Evolutionary conservation across 495 filamentous ascomycete species (phyloP), one percentile per base, ranked within the genome.

Genomic region (Tuber microsphaerosporum): DNA sequence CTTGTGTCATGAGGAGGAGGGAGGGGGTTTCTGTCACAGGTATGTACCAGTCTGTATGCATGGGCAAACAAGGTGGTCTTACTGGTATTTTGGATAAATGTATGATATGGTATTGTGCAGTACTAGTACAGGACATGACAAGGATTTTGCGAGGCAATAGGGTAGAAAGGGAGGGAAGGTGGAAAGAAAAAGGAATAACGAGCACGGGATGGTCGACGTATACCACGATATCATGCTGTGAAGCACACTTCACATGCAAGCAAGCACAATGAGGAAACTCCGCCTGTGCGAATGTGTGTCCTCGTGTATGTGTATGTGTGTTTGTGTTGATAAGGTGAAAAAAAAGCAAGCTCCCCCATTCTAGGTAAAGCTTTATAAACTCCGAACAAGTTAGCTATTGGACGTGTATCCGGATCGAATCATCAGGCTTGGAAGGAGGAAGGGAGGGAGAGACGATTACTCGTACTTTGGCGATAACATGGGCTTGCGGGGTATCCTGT

Each of bases 331-430:
- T 34, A 26, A 22, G 48, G 51, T 31, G 9, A 12, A 31, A 31
- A 26, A 61, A 61, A 61, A 16, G n/a, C 51, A 31, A 34, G 5
- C 56, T 14, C 56, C 26, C n/a, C 56, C 26, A 65, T 34, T 34
- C 26, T 65, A 16, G 56, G 56, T 19, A 34, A 19, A 34, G n/a
- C 26, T 65, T 65, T 65, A 65, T 65, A 65, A 65, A 65, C 26
- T 4, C 56, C 56, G 26, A 34, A 65, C 26, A 65, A 34, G 26
- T 65, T 26, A 65, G 26, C 56, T 65, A 65, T 65, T 65, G 56
- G 56, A 65, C 56, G 26, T 65, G 56, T 65, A 65, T 65, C 56
- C 56, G 56, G 56, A 34, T 34, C 56, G 56, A 65, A 31, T 65
- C 56, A 65, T 65, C 56, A 34, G 26, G 34, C 56, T 65, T 65